These are phyloP conservation scores for Warburgia ugandensis DNA, from an alignment of 164 flowering plant genomes.

Conservation along the genomic window DNA sequence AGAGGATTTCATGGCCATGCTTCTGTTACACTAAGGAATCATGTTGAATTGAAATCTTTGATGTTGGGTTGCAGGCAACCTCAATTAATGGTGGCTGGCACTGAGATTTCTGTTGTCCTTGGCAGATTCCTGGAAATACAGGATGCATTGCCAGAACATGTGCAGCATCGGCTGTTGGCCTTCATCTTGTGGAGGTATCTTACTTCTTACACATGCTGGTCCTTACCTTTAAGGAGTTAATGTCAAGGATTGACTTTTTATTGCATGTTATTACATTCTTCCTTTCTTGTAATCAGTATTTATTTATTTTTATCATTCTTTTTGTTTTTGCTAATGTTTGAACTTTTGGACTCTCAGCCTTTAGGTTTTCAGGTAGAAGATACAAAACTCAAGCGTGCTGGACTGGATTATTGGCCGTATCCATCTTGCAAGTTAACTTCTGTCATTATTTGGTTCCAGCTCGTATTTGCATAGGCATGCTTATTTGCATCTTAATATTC, in stretches of 20 bases:
- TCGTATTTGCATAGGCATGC: no score
- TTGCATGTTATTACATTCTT: no score
- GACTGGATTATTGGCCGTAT: constrained; percentile 99
- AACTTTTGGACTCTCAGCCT: constrained; percentile 45
- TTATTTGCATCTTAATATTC: no score
- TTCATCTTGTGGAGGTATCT: constrained; percentile 81
- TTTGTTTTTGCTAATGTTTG: neutral
- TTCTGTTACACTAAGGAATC: no score
- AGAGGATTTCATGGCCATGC: no score
- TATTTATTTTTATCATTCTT: neutral
- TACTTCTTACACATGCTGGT: neutral
- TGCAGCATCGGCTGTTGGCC: constrained; percentile 90
- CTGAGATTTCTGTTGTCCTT: constrained; percentile 37
- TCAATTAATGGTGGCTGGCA: constrained; percentile 15
- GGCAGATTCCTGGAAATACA: constrained; percentile 95
- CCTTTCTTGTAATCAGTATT: constrained; percentile 1
- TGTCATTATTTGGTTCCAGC: no score
- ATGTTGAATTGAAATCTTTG: constrained; percentile 1
- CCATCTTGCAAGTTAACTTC: constrained; percentile 21
- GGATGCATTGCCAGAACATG: constrained; percentile 95
- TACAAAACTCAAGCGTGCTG: constrained; percentile 90
- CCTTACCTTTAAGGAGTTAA: neutral
- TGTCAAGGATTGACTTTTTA: neutral
- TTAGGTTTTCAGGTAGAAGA: constrained; percentile 85
- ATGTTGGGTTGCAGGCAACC: constrained; percentile 22